Percentiles rank a stretch among this genome's conserved stretches.
These are phyloP conservation scores for Candida berthetii DNA, from an alignment of 805 yeast genomes.

Conservation along the genomic window DNA sequence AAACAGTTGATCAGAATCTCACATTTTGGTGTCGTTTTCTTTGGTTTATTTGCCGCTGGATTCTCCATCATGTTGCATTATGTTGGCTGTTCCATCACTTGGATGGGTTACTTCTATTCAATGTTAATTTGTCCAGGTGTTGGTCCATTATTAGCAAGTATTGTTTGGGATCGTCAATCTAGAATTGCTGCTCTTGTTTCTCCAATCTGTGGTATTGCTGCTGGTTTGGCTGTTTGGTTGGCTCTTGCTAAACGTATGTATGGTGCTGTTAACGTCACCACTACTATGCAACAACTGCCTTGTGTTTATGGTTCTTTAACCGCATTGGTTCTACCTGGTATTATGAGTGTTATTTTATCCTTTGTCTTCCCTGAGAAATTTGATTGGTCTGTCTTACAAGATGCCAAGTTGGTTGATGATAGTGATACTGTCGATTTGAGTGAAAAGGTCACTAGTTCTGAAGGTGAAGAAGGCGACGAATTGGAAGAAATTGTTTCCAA, in stretches of 20 bases:
- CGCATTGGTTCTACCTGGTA: background rate
- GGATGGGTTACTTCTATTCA: constrained; percentile 35
- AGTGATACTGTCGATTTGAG: background rate
- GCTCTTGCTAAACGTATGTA: constrained; percentile 27
- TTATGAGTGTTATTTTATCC: background rate
- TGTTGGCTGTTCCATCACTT: constrained; percentile 29
- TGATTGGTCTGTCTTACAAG: background rate
- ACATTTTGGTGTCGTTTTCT: constrained; percentile 34
- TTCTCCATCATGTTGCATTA: constrained; percentile 30
- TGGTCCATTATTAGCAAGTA: constrained; percentile 28
- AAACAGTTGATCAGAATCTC: constrained; percentile 34
- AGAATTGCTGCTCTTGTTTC: constrained; percentile 31
- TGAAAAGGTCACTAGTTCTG: background rate
- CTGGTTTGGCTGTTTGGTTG: constrained; percentile 34
- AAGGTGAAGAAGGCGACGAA: background rate
- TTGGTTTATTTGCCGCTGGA: constrained; percentile 29
- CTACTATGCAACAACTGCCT: background rate
- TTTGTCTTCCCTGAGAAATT: background rate
- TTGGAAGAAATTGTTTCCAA: background rate
- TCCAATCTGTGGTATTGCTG: constrained; percentile 27
- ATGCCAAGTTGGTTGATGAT: background rate
- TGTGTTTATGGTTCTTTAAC: background rate
- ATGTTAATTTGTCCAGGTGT: constrained; percentile 37
- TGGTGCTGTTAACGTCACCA: constrained; percentile 17
- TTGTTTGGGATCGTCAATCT: constrained; percentile 32